Percentiles rank a stretch among this genome's conserved stretches.
These are phyloP conservation scores for Kodamaea alishanica DNA, from an alignment of 1,139 yeast species.

Conservation along the genomic window DNA sequence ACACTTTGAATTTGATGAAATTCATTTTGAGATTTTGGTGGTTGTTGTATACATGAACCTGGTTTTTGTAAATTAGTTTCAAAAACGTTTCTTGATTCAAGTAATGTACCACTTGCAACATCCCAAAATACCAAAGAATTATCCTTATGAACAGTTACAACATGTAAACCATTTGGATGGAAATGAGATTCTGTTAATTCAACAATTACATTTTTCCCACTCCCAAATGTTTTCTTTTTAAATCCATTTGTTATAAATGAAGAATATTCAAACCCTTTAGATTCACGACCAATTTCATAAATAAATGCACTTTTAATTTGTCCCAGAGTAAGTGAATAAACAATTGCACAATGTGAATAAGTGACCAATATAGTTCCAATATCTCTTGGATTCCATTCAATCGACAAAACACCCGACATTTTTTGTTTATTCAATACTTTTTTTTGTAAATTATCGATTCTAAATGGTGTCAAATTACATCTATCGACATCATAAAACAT, in stretches of 20 bases:
- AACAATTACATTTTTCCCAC: conserved; percentile 45
- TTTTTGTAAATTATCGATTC: conserved; percentile 72
- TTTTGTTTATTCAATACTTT: conserved; percentile 45
- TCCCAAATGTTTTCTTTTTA: conserved; percentile 41
- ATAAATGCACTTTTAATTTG: conserved; percentile 53
- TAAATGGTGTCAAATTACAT: conserved; percentile 59
- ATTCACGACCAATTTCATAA: conserved; percentile 46
- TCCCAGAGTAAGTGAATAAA: conserved; percentile 65
- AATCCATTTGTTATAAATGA: conserved; percentile 37
- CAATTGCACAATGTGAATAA: conserved; percentile 65
- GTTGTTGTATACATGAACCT: conserved; percentile 22
- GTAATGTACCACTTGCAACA: conserved; percentile 64
- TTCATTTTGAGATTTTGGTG: conserved; percentile 14
- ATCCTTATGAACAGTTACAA: conserved; percentile 74
- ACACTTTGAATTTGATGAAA: conserved; percentile 39
- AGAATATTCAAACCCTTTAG: conserved; percentile 34
- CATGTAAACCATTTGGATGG: conserved; percentile 91
- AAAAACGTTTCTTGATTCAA: conserved; percentile 70
- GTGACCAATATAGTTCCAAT: conserved; percentile 72
- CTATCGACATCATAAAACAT: conserved; percentile 83
- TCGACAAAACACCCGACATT: conserved; percentile 57
- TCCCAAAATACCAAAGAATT: conserved; percentile 93
- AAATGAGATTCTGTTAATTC: conserved; percentile 62
- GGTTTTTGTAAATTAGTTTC: conserved; percentile 65
- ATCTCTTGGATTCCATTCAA: conserved; percentile 88